Conservation (phyloP, 306 rosid genomes). For the Echinosophora koreensis region DNA sequence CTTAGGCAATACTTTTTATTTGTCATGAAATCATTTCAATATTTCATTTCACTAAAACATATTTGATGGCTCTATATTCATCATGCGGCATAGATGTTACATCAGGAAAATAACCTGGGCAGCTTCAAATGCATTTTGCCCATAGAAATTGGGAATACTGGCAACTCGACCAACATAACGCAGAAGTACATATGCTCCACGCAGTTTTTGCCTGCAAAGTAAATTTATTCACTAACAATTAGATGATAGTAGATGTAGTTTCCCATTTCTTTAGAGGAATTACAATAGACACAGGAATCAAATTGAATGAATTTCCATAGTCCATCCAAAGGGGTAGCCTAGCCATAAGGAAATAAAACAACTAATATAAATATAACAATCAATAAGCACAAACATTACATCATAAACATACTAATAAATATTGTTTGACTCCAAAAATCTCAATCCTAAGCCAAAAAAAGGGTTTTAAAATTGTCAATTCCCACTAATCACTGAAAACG, state of each 20-base stretch:
- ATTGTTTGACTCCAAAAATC: slow-evolving; percentile 8
- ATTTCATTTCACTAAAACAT: slow-evolving; percentile 38
- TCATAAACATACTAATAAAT: not conserved
- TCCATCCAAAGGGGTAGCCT: not conserved
- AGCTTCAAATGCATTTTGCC: slow-evolving; percentile 67
- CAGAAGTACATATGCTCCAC: slow-evolving; percentile 69
- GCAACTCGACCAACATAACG: slow-evolving; percentile 71
- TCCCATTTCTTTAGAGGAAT: not conserved
- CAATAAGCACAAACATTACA: slow-evolving; percentile 3
- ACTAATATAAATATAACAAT: not conserved
- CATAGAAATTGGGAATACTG: slow-evolving; percentile 67
- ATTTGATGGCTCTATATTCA: not conserved
- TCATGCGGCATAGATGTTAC: not conserved
- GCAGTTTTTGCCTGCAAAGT: slow-evolving; percentile 66
- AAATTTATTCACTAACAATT: slow-evolving; percentile 24
- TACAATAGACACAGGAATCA: slow-evolving; percentile 10
- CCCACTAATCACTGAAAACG: not conserved
- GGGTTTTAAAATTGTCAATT: not conserved
- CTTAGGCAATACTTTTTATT: slow-evolving; percentile 1
- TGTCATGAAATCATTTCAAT: not conserved
- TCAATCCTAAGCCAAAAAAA: not conserved
- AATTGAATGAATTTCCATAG: not conserved
- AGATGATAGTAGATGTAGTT: not conserved
- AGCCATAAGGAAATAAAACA: not conserved
- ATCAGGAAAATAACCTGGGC: slow-evolving; percentile 64